Evolutionary conservation across 805 yeast genomes (phyloP), one percentile per base, ranked within the genome.

Genomic region (Candida namnaoensis): DNA sequence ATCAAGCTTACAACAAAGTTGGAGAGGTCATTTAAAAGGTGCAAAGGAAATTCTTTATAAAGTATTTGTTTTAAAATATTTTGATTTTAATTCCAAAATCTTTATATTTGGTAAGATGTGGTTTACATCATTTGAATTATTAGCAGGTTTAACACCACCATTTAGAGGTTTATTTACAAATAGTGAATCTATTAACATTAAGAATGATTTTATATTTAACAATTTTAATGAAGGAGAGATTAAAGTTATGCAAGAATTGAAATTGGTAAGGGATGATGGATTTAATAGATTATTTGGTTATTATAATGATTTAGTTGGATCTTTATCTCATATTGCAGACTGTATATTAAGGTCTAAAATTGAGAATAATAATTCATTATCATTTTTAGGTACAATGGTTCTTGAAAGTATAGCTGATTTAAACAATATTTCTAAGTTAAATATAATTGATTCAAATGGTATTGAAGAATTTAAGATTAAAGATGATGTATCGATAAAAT

Each of bases 11-110:
- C 61, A 66, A 38, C 77, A 72, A 44, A 68, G 71, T 45, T 76
- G 80, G 81, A 57, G 80, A 37, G 74, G 79, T 1, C 82, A 76
- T 56, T 56, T 76, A 30, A 60, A 66, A 43, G 80, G 78, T 3
- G 83, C 82, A 1, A 77, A 76, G 47, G 81, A 76, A 41, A 51
- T 78, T 12, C 56, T 79, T 3, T 56, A 76, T 38, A 74, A 71
- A 45, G 47, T 50, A 2, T 48, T 47, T 32, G 28, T 45, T 12
- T 43, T 46, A 5, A 44, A 43, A n/a, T n/a, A 36, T 13, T 70
- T 74, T 48, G 59, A 70, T 35, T 57, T 62, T 5, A 55, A 51
- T 41, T 64, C 77, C 4, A 64, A 64, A 32, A 64, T 72, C 0
- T 50, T 77, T 33, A 58, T 77, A 1, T 69, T 78, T 47, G 78